phyloP scores from a whole-genome alignment of 352 stramenopile genomes.

The Phytophthora nicotianae region DNA sequence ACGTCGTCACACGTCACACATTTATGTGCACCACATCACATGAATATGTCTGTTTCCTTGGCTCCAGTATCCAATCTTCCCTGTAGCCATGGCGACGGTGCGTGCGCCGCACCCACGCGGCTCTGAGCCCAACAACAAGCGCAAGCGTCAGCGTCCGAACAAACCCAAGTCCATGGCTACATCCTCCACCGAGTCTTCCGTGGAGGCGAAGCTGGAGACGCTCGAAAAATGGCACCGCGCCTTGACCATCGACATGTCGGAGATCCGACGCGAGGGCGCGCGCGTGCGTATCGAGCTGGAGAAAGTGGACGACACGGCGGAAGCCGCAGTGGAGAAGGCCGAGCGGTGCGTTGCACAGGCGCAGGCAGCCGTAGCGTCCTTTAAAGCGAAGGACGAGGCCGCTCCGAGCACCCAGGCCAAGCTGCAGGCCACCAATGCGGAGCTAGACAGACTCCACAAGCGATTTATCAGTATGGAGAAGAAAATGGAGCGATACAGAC shows the following conservation, averaged over 20 bases:
- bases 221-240: constrained; percentile 45
- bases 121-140: constrained; percentile 32
- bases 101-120: constrained; percentile 25
- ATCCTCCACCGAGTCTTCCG: background rate
- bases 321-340: constrained; percentile 41
- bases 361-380: background rate
- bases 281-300: constrained; percentile 48
- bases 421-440: background rate
- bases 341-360: constrained; percentile 30
- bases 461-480: constrained; percentile 31
- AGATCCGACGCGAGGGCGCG: constrained; percentile 38
- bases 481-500: constrained; percentile 20
- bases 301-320: constrained; percentile 44
- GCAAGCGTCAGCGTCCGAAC: constrained; percentile 33
- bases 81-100: constrained; percentile 39
- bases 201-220: constrained; percentile 27
- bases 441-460: constrained; percentile 31
- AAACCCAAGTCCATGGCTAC: constrained; percentile 8
- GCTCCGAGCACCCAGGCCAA: constrained; percentile 11
- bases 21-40: constrained; percentile 22
- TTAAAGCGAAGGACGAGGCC: constrained; percentile 17
- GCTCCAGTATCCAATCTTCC: constrained; percentile 11
- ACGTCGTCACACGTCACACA: constrained; percentile 30
- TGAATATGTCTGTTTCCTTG: background rate
- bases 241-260: constrained; percentile 35